These are phyloP conservation scores for Coemansia sp. DNA, from an alignment of 192 early-diverging fungal genomes.

Conservation along the genomic window DNA sequence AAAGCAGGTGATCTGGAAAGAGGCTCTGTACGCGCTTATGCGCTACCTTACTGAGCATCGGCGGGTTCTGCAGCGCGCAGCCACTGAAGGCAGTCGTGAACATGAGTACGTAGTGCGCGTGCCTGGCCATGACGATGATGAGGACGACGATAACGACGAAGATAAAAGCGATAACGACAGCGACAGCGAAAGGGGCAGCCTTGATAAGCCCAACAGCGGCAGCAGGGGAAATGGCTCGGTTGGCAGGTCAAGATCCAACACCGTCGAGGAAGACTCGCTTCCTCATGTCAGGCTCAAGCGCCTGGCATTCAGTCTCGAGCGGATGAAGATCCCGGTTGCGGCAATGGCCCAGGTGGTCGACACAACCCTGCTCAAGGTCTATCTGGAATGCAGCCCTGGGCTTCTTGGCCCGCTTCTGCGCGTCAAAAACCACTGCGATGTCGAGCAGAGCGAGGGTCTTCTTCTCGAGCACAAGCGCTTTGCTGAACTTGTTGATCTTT, in stretches of 20 bases:
- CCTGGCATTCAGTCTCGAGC: constrained; percentile 43
- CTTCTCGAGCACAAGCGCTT: constrained; percentile 78
- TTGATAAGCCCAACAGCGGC: background rate
- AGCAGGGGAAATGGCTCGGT: background rate
- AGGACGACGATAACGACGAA: constrained; percentile 40
- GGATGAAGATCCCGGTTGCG: constrained; percentile 46
- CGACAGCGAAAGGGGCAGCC: too few species aligned
- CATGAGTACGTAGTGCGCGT: constrained; percentile 45
- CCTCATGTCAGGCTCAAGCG: constrained; percentile 43
- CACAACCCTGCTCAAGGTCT: constrained; percentile 87
- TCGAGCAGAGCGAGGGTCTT: constrained; percentile 78
- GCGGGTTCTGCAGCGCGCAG: constrained; percentile 64
- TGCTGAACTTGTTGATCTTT: constrained; percentile 89
- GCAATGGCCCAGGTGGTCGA: constrained; percentile 75
- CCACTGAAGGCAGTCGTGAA: constrained; percentile 37
- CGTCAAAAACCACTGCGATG: constrained; percentile 84
- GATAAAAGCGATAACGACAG: constrained; percentile 18
- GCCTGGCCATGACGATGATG: constrained; percentile 30
- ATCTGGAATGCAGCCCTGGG: constrained; percentile 80
- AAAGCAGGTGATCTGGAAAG: constrained; percentile 40
- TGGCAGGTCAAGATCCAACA: constrained; percentile 1
- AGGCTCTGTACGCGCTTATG: constrained; percentile 64
- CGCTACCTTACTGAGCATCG: constrained; percentile 88
- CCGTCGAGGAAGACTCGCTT: constrained; percentile 38
- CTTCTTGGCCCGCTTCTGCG: constrained; percentile 90